Base-by-base conservation (phyloP, 140 eudicot species). In the Ambrosia hybrid region DNA sequence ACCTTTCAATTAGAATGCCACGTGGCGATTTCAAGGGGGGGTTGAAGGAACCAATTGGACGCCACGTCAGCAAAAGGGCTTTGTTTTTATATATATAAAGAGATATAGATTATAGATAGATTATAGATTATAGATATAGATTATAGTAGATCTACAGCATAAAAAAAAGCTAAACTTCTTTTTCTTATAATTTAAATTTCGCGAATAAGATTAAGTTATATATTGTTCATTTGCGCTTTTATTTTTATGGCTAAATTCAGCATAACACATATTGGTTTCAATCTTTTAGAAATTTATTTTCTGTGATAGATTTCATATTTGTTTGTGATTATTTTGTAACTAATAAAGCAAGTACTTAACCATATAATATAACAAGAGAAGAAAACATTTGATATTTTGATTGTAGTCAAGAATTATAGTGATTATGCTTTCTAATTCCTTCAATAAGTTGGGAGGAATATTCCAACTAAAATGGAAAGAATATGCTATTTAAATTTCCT, bases 11-110 rank as follows among this genome's bases (percentile, higher is more conserved):
- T 21, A 21, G 30, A 1, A 21, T 21, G 30, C 30, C 30, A 21
- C 30, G 30, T 21, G 30, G 30, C 30, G 1, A 1, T 21, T 21
- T 21, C 30, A 21, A 21, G 30, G 1, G 30, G 30, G 30, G 0
- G 0, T 21, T 21, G 30, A 21, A 21, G 0, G 0, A 21, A 21
- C 30, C 30, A 21, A 21, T 21, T n/a, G 30, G 30, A 21, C 30
- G 30, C 30, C 30, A 21, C 30, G 30, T 21, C 30, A 21, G 30
- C 30, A 21, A 21, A 21, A 21, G 62, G 80, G 80, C 21, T 97
- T 88, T 15, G 92, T 90, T 59, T n/a, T n/a, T n/a, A n/a, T n/a
- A n/a, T n/a, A n/a, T n/a, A n/a, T n/a, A n/a, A n/a, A n/a, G n/a
- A n/a, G n/a, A n/a, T n/a, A n/a, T n/a, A n/a, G n/a, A n/a, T n/a